phyloP scores from a whole-genome alignment of 2,329 filamentous ascomycete species.

The Fusarium sterilihyphosum region DNA sequence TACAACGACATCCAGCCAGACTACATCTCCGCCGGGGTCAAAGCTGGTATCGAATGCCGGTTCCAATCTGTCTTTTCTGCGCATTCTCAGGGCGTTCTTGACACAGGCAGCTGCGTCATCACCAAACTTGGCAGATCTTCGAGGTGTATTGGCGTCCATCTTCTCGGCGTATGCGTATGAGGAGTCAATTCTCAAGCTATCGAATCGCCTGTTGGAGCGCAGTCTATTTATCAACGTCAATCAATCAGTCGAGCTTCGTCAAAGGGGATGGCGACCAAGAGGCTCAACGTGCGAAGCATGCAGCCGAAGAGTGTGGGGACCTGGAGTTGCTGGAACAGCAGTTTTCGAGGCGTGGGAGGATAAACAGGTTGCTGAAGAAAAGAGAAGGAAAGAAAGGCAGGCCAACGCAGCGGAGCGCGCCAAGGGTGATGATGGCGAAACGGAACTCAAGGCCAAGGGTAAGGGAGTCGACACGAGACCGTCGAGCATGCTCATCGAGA shows the following conservation, averaged over 20 bases:
- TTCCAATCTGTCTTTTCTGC: conserved; percentile 82
- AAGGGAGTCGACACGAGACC: conserved; percentile 54
- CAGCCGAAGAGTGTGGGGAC: conserved; percentile 85
- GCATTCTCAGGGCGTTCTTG: conserved; percentile 88
- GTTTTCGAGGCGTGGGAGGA: conserved; percentile 87
- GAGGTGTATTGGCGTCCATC: conserved; percentile 85
- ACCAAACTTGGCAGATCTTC: conserved; percentile 86
- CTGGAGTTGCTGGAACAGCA: conserved; percentile 75
- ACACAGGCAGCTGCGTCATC: conserved; percentile 82
- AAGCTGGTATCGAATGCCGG: conserved; percentile 52
- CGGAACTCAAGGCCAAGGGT: conserved; percentile 55
- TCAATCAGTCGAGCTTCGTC: conserved; percentile 77
- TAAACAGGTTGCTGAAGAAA: conserved; percentile 60
- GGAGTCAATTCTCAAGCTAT: conserved; percentile 84
- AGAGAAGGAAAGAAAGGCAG: conserved; percentile 57
- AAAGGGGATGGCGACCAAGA: conserved; percentile 88
- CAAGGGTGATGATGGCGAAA: conserved; percentile 49
- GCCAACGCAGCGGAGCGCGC: conserved; percentile 49
- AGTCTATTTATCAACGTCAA: conserved; percentile 88
- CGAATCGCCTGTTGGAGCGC: conserved; percentile 86
- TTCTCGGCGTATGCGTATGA: conserved; percentile 97
- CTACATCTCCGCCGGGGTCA: conserved; percentile 46
- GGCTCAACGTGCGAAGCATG: conserved; percentile 91
- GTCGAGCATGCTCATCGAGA: conserved; percentile 53
- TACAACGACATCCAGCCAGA: conserved; percentile 72